phyloP scores from a whole-genome alignment of 2,329 filamentous ascomycete species.

The Aureobasidium sp. region DNA sequence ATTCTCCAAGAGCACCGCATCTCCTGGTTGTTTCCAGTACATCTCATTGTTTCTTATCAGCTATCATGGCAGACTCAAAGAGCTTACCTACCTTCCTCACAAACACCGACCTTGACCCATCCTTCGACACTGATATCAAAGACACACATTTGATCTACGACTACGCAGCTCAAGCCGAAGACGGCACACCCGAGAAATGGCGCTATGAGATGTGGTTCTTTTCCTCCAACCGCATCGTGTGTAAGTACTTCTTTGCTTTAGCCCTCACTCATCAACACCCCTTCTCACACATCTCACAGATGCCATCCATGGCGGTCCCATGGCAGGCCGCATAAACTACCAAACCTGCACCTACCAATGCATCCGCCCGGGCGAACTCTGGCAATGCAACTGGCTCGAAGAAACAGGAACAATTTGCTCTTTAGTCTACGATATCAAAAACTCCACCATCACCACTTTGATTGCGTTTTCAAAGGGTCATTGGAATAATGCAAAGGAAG shows the following conservation, averaged over 20 bases:
- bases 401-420: slow-evolving; percentile 66
- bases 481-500: slow-evolving; percentile 57
- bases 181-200: slow-evolving; percentile 64
- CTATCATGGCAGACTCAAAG: not conserved
- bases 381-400: slow-evolving; percentile 69
- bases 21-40: too few relatives aligned
- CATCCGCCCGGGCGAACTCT: slow-evolving; percentile 62
- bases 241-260: not conserved
- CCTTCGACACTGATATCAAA: slow-evolving; percentile 58
- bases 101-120: slow-evolving; percentile 28
- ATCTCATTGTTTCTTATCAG: not conserved
- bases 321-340: slow-evolving; percentile 62
- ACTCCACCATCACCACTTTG: slow-evolving; percentile 56
- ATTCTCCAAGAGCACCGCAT: too few relatives aligned
- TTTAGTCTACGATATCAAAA: slow-evolving; percentile 61
- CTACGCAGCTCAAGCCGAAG: slow-evolving; percentile 51
- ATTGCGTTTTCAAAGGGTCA: slow-evolving; percentile 61
- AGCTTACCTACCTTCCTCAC: slow-evolving; percentile 25
- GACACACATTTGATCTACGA: slow-evolving; percentile 65
- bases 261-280: not conserved
- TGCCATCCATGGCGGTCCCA: slow-evolving; percentile 66
- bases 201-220: slow-evolving; percentile 70
- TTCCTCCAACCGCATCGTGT: slow-evolving; percentile 53
- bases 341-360: slow-evolving; percentile 64
- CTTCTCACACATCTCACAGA: slow-evolving; percentile 37